These are phyloP conservation scores for Petunia axillaris DNA, from an alignment of 257 asterid genomes.

Conservation along the genomic window DNA sequence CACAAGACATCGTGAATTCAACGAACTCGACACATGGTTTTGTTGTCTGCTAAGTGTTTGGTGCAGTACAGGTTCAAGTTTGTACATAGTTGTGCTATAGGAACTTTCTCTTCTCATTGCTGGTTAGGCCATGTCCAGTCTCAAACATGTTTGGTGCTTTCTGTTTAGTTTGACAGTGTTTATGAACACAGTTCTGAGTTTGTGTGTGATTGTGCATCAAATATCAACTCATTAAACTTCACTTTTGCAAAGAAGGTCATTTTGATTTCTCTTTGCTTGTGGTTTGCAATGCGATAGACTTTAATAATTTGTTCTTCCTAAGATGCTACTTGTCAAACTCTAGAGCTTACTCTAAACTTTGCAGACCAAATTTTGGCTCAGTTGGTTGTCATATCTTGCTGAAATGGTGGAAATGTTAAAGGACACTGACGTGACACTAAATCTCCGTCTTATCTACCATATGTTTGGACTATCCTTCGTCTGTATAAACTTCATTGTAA, in stretches of 20 bases:
- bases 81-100: background rate
- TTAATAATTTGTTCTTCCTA: background rate
- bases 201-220: background rate
- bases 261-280: background rate
- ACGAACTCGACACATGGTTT: background rate
- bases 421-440: background rate
- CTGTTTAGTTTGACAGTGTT: background rate
- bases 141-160: background rate
- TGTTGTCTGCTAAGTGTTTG: background rate
- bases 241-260: background rate
- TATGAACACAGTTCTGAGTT: background rate
- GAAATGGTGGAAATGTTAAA: slow-evolving; percentile 3
- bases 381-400: background rate
- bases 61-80: too few species aligned
- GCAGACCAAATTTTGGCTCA: background rate
- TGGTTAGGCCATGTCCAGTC: background rate
- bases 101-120: background rate
- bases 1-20: background rate
- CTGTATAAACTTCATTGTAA: background rate
- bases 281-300: background rate
- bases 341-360: slow-evolving; percentile 11
- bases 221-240: background rate
- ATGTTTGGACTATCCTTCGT: background rate
- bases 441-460: background rate
- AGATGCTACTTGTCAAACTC: background rate